Base-by-base conservation (phyloP, 176 grass and related monocot species). In the Saccharum officinarum region DNA sequence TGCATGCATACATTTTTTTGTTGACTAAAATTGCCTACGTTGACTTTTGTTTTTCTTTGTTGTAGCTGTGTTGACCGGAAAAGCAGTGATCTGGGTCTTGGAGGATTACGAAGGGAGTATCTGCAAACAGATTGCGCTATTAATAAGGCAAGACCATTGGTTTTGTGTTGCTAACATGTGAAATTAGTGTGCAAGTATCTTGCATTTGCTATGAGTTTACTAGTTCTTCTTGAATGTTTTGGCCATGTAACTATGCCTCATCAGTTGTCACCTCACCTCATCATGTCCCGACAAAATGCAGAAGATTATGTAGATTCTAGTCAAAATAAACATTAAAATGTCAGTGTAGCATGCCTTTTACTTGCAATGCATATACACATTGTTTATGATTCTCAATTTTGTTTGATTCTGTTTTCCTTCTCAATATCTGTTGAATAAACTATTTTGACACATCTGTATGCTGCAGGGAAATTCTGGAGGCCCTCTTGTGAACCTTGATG, bases 91-190 rank as follows among this genome's bases (percentile, higher is more conserved):
- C 82, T 98, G 59, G 96, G 91, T 78, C 86, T 98, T 82, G 83
- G 70, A 88, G 93, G 96, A 91, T 15, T 85, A 77, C 60, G 65
- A 80, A 93, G 89, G 84, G 89, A 98, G 81, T 98, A 93, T 88
- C 73, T 98, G 26, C 96, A 98, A 85, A 98, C 96, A 66, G 91
- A 98, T 75, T 98, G 96, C 65, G 91, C 91, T 81, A 92, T 95
- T 67, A 95, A 98, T 89, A 17, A 84, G 87, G 96, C 11, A 90
- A 90, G 72, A 47, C 8, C 18, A 10, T 69, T 41, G 14, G 20
- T 13, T 68, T 74, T 78, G 17, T 36, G 23, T 75, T 76, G n/a
- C 26, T 73, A 54, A 47, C 31, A 23, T 76, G 39, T 81, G 20
- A 65, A 47, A 28, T 66, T 81, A 34, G 20, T 68, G 20, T 77